These are phyloP conservation scores for Candida sithepensis DNA, from an alignment of 805 yeast genomes.

Conservation along the genomic window DNA sequence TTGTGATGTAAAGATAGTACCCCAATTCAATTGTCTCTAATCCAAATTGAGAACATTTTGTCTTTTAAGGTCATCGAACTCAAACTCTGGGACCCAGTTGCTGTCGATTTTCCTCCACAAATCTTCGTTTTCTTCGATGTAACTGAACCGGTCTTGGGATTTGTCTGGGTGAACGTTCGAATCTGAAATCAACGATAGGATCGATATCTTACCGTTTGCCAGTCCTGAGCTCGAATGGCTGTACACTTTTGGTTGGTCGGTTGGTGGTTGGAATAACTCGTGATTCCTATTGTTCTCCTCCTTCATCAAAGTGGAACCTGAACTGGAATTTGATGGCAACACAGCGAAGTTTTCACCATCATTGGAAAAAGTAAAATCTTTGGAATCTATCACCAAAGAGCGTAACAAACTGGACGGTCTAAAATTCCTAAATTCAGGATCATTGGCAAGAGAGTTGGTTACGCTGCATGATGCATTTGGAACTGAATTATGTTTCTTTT, in stretches of 20 bases:
- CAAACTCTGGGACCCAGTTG: neutral
- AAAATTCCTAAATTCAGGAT: neutral
- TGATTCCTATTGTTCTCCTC: too few species aligned
- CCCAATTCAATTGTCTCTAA: neutral
- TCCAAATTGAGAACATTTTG: too few species aligned
- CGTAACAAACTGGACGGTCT: neutral
- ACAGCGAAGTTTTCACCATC: neutral
- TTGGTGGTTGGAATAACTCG: neutral
- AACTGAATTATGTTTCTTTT: too few species aligned
- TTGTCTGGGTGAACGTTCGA: neutral
- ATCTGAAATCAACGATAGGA: neutral
- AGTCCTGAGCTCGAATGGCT: neutral
- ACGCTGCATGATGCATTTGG: too few species aligned
- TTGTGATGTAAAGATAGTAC: too few species aligned
- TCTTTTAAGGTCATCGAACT: too few species aligned
- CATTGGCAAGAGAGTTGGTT: neutral
- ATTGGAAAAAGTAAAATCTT: constrained; percentile 1
- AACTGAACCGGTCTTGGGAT: neutral
- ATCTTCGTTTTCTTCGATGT: constrained; percentile 1
- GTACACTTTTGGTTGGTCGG: too few species aligned
- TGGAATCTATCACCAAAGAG: constrained; percentile 1
- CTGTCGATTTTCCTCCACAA: constrained; percentile 3
- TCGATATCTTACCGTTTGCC: neutral
- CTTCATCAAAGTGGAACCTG: neutral
- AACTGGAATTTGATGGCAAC: neutral